Conservation (phyloP, 306 rosid species). For the Rosa lucieae region DNA sequence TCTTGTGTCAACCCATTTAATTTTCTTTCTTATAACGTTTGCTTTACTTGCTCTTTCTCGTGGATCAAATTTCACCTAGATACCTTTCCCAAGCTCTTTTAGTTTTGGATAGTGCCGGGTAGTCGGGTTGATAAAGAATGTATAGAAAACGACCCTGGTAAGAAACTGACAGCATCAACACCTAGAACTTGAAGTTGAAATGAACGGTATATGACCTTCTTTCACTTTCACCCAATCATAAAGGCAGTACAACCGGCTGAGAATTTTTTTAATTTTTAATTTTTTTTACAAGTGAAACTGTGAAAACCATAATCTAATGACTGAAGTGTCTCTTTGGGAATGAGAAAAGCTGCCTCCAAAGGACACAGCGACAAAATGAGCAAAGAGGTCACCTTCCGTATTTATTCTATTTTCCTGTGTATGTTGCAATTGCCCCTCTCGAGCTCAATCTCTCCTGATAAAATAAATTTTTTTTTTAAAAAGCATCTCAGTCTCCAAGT, state of each 20-base stretch:
- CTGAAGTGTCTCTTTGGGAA: slow-evolving; percentile 43
- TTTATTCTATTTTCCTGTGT: neutral
- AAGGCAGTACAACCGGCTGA: slow-evolving; percentile 17
- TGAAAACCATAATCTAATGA: slow-evolving; percentile 51
- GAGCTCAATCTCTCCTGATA: neutral
- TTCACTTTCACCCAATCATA: slow-evolving; percentile 86
- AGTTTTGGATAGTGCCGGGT: neutral
- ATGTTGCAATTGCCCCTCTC: neutral
- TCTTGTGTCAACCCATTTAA: neutral
- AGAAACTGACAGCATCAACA: slow-evolving; percentile 36
- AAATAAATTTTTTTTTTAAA: too few species aligned
- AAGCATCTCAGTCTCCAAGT: neutral
- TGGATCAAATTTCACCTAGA: neutral
- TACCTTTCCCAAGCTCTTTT: neutral
- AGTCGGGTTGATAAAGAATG: neutral
- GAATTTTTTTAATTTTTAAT: slow-evolving; percentile 13
- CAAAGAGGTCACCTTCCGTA: neutral
- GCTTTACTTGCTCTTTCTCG: neutral
- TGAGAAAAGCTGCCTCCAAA: slow-evolving; percentile 48
- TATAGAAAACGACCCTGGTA: neutral
- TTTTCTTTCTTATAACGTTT: neutral
- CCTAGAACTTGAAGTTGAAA: slow-evolving; percentile 9
- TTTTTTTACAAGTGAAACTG: slow-evolving; percentile 61
- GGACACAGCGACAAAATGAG: slow-evolving; percentile 6
- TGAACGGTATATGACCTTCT: neutral